A percentile compares a stretch with the other conserved stretches of the same genome.
Evolutionary conservation across 768 basidiomycete species (phyloP).

Genomic region (Lentinula lateritia): DNA sequence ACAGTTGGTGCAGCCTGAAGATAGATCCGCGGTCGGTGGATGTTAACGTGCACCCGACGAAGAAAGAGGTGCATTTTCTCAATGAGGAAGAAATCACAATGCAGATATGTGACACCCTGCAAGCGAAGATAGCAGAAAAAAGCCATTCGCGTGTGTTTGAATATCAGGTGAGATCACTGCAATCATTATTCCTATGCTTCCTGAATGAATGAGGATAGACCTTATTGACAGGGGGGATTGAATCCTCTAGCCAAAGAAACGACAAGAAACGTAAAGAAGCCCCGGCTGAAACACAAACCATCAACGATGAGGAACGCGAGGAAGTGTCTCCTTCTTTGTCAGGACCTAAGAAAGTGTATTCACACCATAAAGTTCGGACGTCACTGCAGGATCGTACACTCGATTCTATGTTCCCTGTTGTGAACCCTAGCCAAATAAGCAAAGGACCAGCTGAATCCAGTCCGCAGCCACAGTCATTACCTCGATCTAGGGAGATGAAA

Average conservation of each 20-base stretch:
- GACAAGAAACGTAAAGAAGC: constrained; percentile 22
- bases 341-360: constrained; percentile 47
- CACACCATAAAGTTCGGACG: constrained; percentile 91
- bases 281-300: constrained; percentile 2
- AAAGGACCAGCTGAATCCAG: neutral
- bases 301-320: neutral
- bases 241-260: constrained; percentile 19
- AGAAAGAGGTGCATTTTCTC: constrained; percentile 92
- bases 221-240: constrained; percentile 48
- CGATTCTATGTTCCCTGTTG: constrained; percentile 88
- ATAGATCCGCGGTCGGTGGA: constrained; percentile 88
- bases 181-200: neutral
- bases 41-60: constrained; percentile 97
- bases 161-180: constrained; percentile 52
- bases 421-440: constrained; percentile 43
- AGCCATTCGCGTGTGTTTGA: constrained; percentile 67
- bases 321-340: constrained; percentile 6
- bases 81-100: constrained; percentile 86
- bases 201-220: constrained; percentile 33
- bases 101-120: constrained; percentile 67
- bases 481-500: constrained; percentile 48
- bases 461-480: constrained; percentile 8
- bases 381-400: constrained; percentile 84
- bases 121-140: constrained; percentile 55
- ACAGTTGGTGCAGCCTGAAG: constrained; percentile 46